phyloP scores from a whole-genome alignment of 2,329 filamentous ascomycete genomes.

The Tolypocladium ovalisporum region DNA sequence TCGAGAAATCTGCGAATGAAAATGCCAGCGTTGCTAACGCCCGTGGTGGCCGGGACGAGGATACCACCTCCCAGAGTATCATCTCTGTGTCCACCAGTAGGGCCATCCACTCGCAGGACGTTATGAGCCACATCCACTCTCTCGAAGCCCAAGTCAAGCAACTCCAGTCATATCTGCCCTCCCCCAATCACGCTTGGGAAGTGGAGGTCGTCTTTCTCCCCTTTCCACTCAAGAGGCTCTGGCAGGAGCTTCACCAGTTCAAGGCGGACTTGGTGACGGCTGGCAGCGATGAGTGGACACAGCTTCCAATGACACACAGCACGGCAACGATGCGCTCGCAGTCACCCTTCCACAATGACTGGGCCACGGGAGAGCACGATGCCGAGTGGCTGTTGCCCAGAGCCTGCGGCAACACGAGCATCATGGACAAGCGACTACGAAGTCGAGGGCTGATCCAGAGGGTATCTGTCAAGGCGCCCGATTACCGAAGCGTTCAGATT shows the following conservation, averaged over 20 bases:
- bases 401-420: slow-evolving; percentile 52
- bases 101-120: slow-evolving; percentile 31
- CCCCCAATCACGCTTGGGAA: slow-evolving; percentile 54
- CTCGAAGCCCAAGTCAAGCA: slow-evolving; percentile 40
- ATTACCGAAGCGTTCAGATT: slow-evolving; percentile 56
- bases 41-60: slow-evolving; percentile 22
- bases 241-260: slow-evolving; percentile 40
- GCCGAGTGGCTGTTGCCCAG: slow-evolving; percentile 57
- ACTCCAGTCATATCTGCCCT: slow-evolving; percentile 53
- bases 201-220: slow-evolving; percentile 68
- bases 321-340: slow-evolving; percentile 32
- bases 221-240: slow-evolving; percentile 49
- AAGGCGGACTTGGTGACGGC: slow-evolving; percentile 21
- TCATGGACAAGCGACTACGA: slow-evolving; percentile 59
- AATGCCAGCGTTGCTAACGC: slow-evolving; percentile 28
- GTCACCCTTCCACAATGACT: slow-evolving; percentile 36
- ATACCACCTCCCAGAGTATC: slow-evolving; percentile 35
- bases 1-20: slow-evolving; percentile 43
- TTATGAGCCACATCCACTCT: slow-evolving; percentile 38
- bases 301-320: slow-evolving; percentile 37
- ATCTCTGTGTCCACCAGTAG: slow-evolving; percentile 33
- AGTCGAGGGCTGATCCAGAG: slow-evolving; percentile 62
- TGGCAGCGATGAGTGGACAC: slow-evolving; percentile 42
- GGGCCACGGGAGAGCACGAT: slow-evolving; percentile 30
- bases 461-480: slow-evolving; percentile 48